Evolutionary conservation across 2,329 filamentous ascomycete genomes (phyloP).

Genomic region (Colletotrichum trifolii): DNA sequence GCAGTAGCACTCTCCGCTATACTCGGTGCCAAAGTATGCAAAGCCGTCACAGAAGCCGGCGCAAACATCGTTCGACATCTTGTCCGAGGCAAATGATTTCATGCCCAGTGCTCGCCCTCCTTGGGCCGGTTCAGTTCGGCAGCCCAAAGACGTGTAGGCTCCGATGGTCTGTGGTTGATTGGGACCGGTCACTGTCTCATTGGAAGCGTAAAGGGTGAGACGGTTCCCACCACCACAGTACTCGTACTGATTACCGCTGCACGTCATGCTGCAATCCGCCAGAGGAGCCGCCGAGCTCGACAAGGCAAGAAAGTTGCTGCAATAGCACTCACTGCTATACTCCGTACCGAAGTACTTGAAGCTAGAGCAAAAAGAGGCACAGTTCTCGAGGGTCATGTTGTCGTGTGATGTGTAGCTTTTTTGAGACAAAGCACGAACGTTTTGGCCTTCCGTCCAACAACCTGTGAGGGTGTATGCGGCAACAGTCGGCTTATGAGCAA

Average conservation of each 20-base stretch:
- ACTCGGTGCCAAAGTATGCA: conserved; percentile 51
- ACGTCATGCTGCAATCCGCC: conserved; percentile 49
- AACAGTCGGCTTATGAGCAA: conserved; percentile 45
- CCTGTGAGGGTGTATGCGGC: conserved; percentile 49
- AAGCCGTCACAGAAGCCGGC: conserved; percentile 46
- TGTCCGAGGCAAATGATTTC: conserved; percentile 39
- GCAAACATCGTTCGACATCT: conserved; percentile 49
- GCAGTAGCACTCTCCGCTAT: conserved; percentile 52
- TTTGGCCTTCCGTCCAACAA: conserved; percentile 53
- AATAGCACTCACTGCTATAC: conserved; percentile 54
- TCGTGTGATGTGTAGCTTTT: conserved; percentile 39
- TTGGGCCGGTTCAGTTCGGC: conserved; percentile 49
- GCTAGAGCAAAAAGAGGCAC: conserved; percentile 47
- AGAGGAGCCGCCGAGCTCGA: conserved; percentile 43
- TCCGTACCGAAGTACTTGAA: conserved; percentile 56
- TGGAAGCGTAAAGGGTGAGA: conserved; percentile 48
- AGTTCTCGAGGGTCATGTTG: conserved; percentile 48
- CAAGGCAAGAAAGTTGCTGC: conserved; percentile 45
- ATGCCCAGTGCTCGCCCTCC: conserved; percentile 47
- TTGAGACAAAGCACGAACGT: conserved; percentile 48
- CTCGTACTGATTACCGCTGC: conserved; percentile 45
- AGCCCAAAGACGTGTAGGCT: conserved; percentile 48
- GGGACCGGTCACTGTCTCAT: conserved; percentile 41
- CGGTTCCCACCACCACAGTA: conserved; percentile 49
- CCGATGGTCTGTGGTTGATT: conserved; percentile 47